A percentile compares a stretch with the other conserved stretches of the same genome.
These are phyloP conservation scores for Aaosphaeria pasadenensis DNA, from an alignment of 2,329 filamentous ascomycete genomes.

Conservation along the genomic window DNA sequence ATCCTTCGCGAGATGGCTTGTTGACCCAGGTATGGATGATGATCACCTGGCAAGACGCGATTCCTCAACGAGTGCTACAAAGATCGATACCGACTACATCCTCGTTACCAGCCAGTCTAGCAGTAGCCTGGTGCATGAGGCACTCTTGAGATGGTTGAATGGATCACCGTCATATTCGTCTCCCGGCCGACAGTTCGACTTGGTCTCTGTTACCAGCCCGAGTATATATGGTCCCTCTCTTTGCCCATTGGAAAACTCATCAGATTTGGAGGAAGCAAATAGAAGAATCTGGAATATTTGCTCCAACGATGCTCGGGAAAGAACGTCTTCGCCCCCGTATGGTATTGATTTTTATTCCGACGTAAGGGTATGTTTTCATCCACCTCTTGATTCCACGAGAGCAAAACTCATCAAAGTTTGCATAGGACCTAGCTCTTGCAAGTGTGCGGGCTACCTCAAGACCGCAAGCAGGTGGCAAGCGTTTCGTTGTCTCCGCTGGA, in stretches of 20 bases:
- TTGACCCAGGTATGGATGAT: constrained; percentile 10
- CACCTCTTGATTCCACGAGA: background rate
- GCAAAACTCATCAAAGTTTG: background rate
- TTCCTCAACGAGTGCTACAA: constrained; percentile 7
- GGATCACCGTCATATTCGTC: constrained; percentile 7
- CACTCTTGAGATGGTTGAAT: constrained; percentile 16
- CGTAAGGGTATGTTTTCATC: constrained; percentile 22
- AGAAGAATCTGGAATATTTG: constrained; percentile 26
- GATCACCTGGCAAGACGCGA: constrained; percentile 4
- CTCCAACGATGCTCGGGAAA: constrained; percentile 13
- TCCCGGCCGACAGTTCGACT: constrained; percentile 12
- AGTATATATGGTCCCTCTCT: constrained; percentile 23
- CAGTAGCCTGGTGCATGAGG: constrained; percentile 21
- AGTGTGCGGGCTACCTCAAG: constrained; percentile 19
- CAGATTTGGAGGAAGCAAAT: constrained; percentile 23
- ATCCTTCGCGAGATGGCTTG: constrained; percentile 25
- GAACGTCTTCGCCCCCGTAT: constrained; percentile 15
- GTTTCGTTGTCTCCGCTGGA: constrained; percentile 23
- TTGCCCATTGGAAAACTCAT: constrained; percentile 16
- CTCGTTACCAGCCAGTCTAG: constrained; percentile 23
- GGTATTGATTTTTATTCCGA: constrained; percentile 23
- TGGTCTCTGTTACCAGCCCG: constrained; percentile 21
- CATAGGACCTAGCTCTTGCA: constrained; percentile 24
- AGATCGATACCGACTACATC: constrained; percentile 19
- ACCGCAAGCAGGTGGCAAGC: constrained; percentile 20